Evolutionary conservation across 2,329 filamentous ascomycete species (phyloP), one percentile per base, ranked within the genome.

Genomic region (Diaporthe destruens): DNA sequence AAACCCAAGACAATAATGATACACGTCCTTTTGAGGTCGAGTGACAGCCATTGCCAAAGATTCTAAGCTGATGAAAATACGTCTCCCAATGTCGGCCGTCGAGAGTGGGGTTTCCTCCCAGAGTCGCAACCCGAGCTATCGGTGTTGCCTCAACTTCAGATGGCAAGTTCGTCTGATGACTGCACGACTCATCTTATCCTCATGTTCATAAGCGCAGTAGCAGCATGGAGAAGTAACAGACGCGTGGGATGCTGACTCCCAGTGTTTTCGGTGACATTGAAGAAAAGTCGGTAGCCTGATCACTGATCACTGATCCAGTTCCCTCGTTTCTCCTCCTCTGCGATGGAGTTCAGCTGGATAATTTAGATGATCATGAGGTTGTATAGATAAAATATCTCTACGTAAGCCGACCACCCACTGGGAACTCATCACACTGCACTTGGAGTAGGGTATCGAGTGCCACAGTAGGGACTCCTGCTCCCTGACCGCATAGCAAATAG

Each of bases 61-160:
- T 18, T 8, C 20, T 34, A 39, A 23, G 16, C 12, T 53, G 61
- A 65, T 8, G 18, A 66, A 66, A 16, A 20, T 23, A 9, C 12
- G 32, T 12, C 7, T 51, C 29, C 3, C 5, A 14, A 14, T 7
- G 29, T 6, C 2, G 25, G 7, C 16, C n/a, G 14, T 39, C 14
- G n/a, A 39, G 11, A 23, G 61, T 14, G 14, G 59, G 32, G 25
- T 65, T 23, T 8, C 23, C 29, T 51, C 9, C 6, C 11, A 23
- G 23, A 29, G 59, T 32, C 23, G 20, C 29, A 18, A 36, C 44
- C 34, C 29, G 20, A 6, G 44, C 3, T 18, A n/a, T 34, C 23
- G 44, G 23, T 20, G 20, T 23, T 49, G n/a, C 23, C 61, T 53
- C 29, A 39, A 66, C n/a, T 39, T 39, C n/a, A 66, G 61, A 66